Conservation (phyloP, 2,329 filamentous ascomycete genomes). For the Venturiaceae sp. region DNA sequence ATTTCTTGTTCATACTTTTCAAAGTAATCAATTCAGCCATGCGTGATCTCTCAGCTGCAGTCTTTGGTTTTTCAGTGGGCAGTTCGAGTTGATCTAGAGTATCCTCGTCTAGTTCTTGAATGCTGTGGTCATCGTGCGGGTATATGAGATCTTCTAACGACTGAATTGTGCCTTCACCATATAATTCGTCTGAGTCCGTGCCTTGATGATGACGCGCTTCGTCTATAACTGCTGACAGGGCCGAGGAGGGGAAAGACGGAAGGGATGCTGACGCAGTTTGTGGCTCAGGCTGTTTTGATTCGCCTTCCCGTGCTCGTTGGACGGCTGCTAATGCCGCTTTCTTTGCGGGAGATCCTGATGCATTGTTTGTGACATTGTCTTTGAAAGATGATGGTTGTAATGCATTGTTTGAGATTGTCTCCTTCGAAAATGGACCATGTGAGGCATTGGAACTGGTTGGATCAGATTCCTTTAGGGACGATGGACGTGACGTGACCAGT, state of each 20-base stretch:
- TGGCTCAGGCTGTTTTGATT: background rate
- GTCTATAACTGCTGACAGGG: constrained; percentile 17
- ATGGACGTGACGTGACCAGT: background rate
- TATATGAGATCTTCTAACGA: constrained; percentile 35
- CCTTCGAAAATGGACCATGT: background rate
- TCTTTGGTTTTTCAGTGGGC: constrained; percentile 20
- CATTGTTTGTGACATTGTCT: background rate
- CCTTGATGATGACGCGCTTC: constrained; percentile 20
- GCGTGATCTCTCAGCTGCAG: constrained; percentile 30
- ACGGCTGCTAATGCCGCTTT: background rate
- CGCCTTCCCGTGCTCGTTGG: background rate
- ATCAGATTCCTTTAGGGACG: background rate
- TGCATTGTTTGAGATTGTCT: background rate
- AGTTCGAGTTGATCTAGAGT: constrained; percentile 20
- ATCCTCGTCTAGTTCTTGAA: constrained; percentile 20
- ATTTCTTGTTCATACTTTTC: constrained; percentile 29
- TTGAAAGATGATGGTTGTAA: background rate
- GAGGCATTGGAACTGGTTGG: background rate
- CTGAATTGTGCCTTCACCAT: constrained; percentile 37
- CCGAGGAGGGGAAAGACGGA: constrained; percentile 10
- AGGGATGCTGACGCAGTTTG: constrained; percentile 9
- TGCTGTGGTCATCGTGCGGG: constrained; percentile 14
- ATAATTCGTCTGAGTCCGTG: constrained; percentile 16
- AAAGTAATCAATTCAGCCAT: constrained; percentile 31
- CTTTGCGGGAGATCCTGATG: background rate